Evolutionary conservation across 179 eudicot species (phyloP), one percentile per base, ranked within the genome.

Genomic region (Nepenthes alata): DNA sequence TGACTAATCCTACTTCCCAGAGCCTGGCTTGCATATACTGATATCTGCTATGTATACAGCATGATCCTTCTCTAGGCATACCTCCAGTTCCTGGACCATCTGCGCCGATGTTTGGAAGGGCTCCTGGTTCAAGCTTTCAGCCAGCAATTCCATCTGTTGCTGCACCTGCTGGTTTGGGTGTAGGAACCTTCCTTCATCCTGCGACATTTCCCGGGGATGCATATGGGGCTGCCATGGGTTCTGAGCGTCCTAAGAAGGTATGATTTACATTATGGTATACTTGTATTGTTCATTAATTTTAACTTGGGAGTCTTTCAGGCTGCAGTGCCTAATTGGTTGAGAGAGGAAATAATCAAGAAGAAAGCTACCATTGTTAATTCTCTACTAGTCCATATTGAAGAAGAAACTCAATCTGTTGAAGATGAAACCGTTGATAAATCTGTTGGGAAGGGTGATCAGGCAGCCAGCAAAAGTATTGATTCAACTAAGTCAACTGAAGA

Each of bases 291-390:
- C 49, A 56, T 11, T 8, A 14, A 49, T 53, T 58, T 52, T 14
- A 48, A 9, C 6, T 60, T 58, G 51, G 63, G 51, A 12, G 62
- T 69, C 50, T 70, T 66, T 68, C 80, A 93, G 98, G 88, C 95
- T 47, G 81, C 96, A n/a, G 85, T 93, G 52, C 98, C 98, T 52
- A 87, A 86, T 74, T 93, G 98, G 98, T 82, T 93, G 59, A 85
- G 91, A 77, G 98, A 93, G 78, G 98, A 93, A 76, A 85, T 93
- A 67, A 93, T 89, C 52, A 93, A 93, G 75, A 93, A 83, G 41
- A 86, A 83, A 77, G 75, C 87, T 70, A 74, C 74, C 62, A 81
- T 89, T 60, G 68, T 72, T 14, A 86, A 67, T 75, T 81, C 93
- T 35, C 74, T 68, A 39, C 65, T 77, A 4, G 89, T 81, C 59